Conservation (phyloP, 1,284 basidiomycete species). For the Psilocybe mexicana region DNA sequence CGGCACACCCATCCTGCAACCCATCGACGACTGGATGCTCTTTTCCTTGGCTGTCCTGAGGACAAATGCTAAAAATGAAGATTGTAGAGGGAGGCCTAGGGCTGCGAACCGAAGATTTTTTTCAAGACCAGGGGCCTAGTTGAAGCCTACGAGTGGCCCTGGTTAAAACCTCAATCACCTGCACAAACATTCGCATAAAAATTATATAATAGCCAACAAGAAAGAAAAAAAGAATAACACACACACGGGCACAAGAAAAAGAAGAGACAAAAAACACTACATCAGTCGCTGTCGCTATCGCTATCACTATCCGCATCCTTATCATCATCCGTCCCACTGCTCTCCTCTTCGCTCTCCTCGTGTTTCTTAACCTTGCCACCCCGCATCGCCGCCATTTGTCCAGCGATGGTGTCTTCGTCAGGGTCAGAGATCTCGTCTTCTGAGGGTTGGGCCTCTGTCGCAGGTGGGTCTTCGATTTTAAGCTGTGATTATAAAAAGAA, state of each 20-base stretch:
- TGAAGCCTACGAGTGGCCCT: too few species aligned
- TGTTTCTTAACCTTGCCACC: conserved; percentile 84
- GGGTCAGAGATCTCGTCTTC: conserved; percentile 97
- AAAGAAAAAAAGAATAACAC: not conserved
- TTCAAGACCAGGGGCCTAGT: too few species aligned
- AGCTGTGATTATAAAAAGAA: conserved; percentile 49
- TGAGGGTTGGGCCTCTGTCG: conserved; percentile 56
- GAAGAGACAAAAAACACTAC: not conserved
- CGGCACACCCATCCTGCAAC: too few species aligned
- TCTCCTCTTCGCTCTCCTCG: conserved; percentile 41
- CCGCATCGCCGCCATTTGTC: conserved; percentile 98
- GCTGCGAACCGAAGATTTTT: too few species aligned
- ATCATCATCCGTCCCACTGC: conserved; percentile 45
- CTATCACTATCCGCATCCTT: conserved; percentile 34
- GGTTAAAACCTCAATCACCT: too few species aligned
- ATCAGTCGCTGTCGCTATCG: conserved; percentile 28
- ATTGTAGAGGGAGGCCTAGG: too few species aligned
- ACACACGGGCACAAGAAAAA: not conserved
- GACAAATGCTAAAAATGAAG: too few species aligned
- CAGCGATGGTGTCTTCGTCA: conserved; percentile 92
- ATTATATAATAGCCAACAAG: not conserved
- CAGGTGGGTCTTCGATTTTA: conserved; percentile 75
- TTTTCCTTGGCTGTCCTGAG: too few species aligned
- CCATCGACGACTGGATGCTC: too few species aligned
- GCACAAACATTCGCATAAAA: too few species aligned